A percentile compares a stretch with the other conserved stretches of the same genome.
Conservation (phyloP, 352 stramenopile genomes). For the Phytopythium montanum region DNA sequence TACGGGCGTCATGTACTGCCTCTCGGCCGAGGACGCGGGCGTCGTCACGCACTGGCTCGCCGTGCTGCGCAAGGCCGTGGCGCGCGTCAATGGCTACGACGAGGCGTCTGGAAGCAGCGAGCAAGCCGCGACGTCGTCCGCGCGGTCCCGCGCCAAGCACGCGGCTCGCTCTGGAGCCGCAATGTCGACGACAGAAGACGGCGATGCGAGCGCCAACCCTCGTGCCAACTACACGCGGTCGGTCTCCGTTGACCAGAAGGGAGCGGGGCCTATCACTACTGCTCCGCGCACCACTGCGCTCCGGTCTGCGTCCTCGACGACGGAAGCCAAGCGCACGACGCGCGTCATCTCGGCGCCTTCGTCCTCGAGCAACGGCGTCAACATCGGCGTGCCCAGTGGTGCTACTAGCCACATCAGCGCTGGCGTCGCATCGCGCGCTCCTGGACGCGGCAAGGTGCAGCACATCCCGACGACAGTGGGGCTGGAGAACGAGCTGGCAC, state of each 20-base stretch:
- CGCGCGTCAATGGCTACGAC: conserved; percentile 20
- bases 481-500: conserved; percentile 74
- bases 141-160: conserved; percentile 3
- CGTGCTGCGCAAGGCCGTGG: conserved; percentile 54
- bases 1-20: conserved; percentile 78
- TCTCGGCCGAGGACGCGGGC: conserved; percentile 67
- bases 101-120: not conserved
- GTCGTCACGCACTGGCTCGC: conserved; percentile 73
- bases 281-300: conserved; percentile 1
- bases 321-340: conserved; percentile 15
- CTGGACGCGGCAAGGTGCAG: conserved; percentile 36
- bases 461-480: conserved; percentile 63
- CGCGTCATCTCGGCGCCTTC: conserved; percentile 23
- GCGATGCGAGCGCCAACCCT: conserved; percentile 1
- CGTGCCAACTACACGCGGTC: conserved; percentile 9
- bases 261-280: not conserved
- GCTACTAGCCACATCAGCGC: not conserved
- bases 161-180: not conserved
- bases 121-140: not conserved
- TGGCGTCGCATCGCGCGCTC: conserved; percentile 13
- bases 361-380: conserved; percentile 1
- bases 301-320: conserved; percentile 4
- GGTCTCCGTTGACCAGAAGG: conserved; percentile 4
- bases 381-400: not conserved
- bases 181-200: conserved; percentile 1